Evolutionary conservation across 371 early-diverging fungal genomes (phyloP).

Genomic region (Funneliformis caledonium): DNA sequence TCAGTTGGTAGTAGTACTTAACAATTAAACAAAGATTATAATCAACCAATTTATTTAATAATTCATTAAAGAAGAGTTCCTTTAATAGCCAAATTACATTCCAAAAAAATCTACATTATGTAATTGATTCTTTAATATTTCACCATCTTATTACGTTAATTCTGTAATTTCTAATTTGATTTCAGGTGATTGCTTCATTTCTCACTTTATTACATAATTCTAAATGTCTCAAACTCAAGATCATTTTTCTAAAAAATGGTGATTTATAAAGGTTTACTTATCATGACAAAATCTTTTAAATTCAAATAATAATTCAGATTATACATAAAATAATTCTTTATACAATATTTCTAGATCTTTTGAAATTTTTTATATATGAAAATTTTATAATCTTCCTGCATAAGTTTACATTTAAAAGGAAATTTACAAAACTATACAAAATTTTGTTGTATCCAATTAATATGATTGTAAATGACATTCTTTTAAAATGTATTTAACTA

Average conservation of each 20-base stretch:
- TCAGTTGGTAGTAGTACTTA: background rate
- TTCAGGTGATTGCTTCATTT: background rate
- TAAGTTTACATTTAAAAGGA: no score
- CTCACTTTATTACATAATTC: conserved; percentile 26
- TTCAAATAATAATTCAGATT: conserved; percentile 5
- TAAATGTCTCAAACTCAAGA: conserved; percentile 10
- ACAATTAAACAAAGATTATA: no score
- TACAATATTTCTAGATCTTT: conserved; percentile 5
- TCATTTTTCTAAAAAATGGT: conserved; percentile 23
- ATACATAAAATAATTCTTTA: background rate
- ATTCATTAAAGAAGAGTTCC: no score
- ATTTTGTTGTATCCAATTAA: background rate
- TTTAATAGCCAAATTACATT: no score
- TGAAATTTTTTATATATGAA: background rate
- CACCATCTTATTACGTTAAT: no score
- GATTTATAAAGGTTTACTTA: background rate
- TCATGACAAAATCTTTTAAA: background rate
- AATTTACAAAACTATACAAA: background rate
- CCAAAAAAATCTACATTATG: no score
- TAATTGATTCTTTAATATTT: no score
- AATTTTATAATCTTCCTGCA: no score
- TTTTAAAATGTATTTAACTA: conserved; percentile 17
- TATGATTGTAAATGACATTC: background rate
- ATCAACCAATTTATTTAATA: no score
- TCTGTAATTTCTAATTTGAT: background rate